Evolutionary conservation across 1,284 basidiomycete species (phyloP).

Genomic region (Coniferiporia sulphurascens): DNA sequence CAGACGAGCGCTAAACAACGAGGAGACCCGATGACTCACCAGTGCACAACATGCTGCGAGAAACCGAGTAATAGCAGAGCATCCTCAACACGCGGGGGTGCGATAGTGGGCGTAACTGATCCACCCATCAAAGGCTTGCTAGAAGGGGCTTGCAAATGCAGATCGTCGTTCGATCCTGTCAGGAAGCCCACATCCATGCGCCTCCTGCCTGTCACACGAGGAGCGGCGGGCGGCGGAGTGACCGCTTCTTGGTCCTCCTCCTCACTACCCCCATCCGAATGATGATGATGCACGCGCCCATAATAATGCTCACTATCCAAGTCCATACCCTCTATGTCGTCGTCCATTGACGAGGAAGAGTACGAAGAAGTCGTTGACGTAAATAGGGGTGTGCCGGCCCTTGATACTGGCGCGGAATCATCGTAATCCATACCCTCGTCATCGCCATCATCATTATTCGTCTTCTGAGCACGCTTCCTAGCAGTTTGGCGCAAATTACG

Average conservation of each 20-base stretch:
- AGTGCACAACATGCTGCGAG: constrained; percentile 58
- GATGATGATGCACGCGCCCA: constrained; percentile 19
- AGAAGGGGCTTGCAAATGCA: constrained; percentile 5
- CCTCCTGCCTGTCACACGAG: constrained; percentile 29
- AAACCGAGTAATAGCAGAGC: constrained; percentile 65
- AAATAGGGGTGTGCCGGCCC: constrained; percentile 13
- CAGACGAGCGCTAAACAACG: background rate
- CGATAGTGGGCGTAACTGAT: constrained; percentile 25
- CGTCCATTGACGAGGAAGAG: constrained; percentile 14
- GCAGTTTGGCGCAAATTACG: constrained; percentile 72
- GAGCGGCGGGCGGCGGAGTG: constrained; percentile 62
- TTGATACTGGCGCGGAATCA: constrained; percentile 18
- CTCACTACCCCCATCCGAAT: constrained; percentile 49
- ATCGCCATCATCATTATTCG: constrained; percentile 19
- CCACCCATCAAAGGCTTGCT: constrained; percentile 1
- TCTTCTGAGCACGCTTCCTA: constrained; percentile 43
- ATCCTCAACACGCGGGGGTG: constrained; percentile 45
- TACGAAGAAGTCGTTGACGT: constrained; percentile 11
- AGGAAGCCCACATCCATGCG: constrained; percentile 20
- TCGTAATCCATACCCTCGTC: constrained; percentile 29
- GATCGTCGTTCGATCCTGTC: constrained; percentile 17
- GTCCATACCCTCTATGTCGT: constrained; percentile 24
- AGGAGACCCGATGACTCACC: constrained; percentile 23
- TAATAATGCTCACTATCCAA: constrained; percentile 30
- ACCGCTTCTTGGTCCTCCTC: constrained; percentile 68